Base-by-base conservation (phyloP, 2,329 filamentous ascomycete species). In the Sporothrix luriei region DNA sequence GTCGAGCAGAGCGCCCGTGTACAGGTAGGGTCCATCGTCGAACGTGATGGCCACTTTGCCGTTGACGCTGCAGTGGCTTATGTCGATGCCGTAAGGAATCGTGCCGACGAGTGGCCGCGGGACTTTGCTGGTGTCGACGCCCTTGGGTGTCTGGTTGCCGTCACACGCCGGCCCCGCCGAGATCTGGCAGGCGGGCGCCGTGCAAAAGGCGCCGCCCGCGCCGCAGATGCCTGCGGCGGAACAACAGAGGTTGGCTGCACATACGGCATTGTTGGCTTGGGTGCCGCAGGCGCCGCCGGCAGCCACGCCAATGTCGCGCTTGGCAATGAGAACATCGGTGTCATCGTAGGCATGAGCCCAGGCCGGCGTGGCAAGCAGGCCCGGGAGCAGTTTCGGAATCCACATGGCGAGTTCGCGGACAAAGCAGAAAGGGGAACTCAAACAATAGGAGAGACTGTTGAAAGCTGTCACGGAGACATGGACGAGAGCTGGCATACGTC, bases 21-120 rank as follows among this genome's bases (percentile, higher is more conserved):
- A 80, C 7, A 73, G 29, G 54, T 76, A 77, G 4, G 79, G 79
- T 0, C 79, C 78, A 43, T 81, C 79, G 65, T 81, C 79, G 66
- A 77, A 80, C 0, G 78, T 80, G 26, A 80, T 72, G 21, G 79
- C 79, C 1, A 80, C 73, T n/a, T 76, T 75, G 19, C 77, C 76
- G 0, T 72, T 68, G 5, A 75, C 73, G 1, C 72, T 73, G 65
- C 79, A 80, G 43, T 73, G 69, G 64, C 70, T 74, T 64, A 79
- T 77, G 46, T 81, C 82, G 4, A 75, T 57, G 11, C 75, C 76
- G 38, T 78, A 78, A 0, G 76, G 76, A 0, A 78, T 71, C 7
- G 38, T 69, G 0, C 78, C 77, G n/a, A 76, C 70, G 9, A 66
- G 51, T 0, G 77, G 76, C 4, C 77, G 72, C 2, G 75, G 72